These are phyloP conservation scores for Pilasporangium apinafurcum DNA, from an alignment of 352 stramenopile genomes.

Conservation along the genomic window DNA sequence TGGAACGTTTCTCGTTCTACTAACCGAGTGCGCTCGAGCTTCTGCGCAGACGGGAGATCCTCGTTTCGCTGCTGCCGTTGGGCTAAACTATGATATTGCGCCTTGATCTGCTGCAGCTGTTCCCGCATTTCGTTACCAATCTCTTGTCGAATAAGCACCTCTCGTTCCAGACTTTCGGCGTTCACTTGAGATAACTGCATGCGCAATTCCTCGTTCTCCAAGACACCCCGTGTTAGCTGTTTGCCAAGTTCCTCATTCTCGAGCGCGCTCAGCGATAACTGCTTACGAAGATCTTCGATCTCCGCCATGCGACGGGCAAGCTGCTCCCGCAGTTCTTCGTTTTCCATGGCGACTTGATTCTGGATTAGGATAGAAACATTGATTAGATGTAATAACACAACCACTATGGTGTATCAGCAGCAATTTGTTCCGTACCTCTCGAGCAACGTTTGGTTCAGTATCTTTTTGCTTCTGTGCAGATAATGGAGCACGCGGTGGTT, in stretches of 20 bases:
- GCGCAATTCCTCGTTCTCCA: constrained; percentile 59
- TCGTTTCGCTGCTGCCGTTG: constrained; percentile 19
- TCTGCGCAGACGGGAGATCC: constrained; percentile 22
- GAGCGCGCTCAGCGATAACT: neutral
- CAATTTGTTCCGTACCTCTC: too few species aligned
- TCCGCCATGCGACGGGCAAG: constrained; percentile 15
- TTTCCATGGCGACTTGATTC: too few species aligned
- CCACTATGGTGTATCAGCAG: too few species aligned
- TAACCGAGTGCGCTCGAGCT: constrained; percentile 26
- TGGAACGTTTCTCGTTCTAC: constrained; percentile 52
- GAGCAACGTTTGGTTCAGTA: too few species aligned
- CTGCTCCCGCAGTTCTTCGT: constrained; percentile 1
- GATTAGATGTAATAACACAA: too few species aligned
- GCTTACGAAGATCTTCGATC: constrained; percentile 19
- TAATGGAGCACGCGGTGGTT: too few species aligned
- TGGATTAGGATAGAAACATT: too few species aligned
- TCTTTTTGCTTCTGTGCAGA: too few species aligned
- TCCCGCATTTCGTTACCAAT: constrained; percentile 70
- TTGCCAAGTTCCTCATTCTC: constrained; percentile 3
- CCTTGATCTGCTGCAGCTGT: constrained; percentile 59
- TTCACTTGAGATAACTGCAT: constrained; percentile 36
- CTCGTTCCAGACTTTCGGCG: constrained; percentile 53
- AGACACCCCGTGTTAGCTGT: neutral
- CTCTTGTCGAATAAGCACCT: constrained; percentile 50
- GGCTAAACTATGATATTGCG: constrained; percentile 41